phyloP scores from a whole-genome alignment of 768 basidiomycete genomes.

The Heimioporus sp. region DNA sequence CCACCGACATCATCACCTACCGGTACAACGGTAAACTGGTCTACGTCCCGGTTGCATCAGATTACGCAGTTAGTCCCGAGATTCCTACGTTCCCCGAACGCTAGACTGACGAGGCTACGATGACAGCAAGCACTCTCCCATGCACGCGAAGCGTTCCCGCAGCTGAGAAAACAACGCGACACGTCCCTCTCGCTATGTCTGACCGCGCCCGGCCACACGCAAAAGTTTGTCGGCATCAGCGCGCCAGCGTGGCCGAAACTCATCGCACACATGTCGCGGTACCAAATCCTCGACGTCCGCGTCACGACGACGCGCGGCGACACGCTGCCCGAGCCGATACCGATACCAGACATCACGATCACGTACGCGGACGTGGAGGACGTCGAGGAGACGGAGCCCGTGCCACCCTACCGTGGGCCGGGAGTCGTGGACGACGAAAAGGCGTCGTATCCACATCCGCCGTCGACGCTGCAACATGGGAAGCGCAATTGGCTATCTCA shows the following conservation, averaged over 20 bases:
- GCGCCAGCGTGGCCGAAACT: conserved; percentile 49
- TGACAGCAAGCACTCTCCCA: conserved; percentile 48
- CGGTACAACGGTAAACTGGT: conserved; percentile 43
- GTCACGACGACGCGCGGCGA: conserved; percentile 10
- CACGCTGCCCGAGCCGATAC: neutral
- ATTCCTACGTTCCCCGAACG: neutral
- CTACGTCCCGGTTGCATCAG: conserved; percentile 45
- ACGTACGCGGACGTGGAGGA: conserved; percentile 20
- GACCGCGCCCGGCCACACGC: conserved; percentile 31
- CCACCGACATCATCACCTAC: conserved; percentile 48
- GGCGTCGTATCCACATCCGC: neutral
- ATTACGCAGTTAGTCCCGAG: conserved; percentile 39
- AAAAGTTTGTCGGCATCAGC: conserved; percentile 46
- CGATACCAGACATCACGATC: conserved; percentile 30
- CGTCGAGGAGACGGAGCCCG: conserved; percentile 16
- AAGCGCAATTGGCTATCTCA: conserved; percentile 17
- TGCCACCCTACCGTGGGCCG: conserved; percentile 37
- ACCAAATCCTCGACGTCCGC: conserved; percentile 47
- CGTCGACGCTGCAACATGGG: neutral
- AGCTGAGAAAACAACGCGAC: conserved; percentile 36
- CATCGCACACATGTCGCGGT: conserved; percentile 38
- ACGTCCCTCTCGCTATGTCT: conserved; percentile 46
- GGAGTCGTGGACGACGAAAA: conserved; percentile 13
- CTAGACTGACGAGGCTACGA: neutral
- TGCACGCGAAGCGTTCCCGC: conserved; percentile 49